These are phyloP conservation scores for Colletotrichum paranaense DNA, from an alignment of 2,329 filamentous ascomycete genomes.

Conservation along the genomic window DNA sequence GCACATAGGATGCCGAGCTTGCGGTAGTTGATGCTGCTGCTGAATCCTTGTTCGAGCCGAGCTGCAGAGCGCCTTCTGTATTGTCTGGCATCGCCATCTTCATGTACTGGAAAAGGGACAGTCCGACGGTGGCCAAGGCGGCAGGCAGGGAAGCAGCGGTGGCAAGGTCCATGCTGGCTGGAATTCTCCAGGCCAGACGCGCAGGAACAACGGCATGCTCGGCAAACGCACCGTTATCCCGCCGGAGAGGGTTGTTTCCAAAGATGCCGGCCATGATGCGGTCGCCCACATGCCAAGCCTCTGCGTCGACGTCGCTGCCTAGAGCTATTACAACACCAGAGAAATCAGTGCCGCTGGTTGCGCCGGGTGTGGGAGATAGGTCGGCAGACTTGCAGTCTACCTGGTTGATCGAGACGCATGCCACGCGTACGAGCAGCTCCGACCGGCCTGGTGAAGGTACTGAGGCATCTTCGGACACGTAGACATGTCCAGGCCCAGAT, in stretches of 20 bases:
- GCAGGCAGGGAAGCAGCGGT: background rate
- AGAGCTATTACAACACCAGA: constrained; percentile 29
- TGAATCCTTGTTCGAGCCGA: background rate
- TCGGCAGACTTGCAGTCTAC: constrained; percentile 38
- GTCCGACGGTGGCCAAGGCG: background rate
- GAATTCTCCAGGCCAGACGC: constrained; percentile 32
- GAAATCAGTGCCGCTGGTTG: constrained; percentile 38
- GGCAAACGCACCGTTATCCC: constrained; percentile 35
- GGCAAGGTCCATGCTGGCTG: background rate
- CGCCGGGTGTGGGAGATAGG: constrained; percentile 36
- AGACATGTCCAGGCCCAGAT: background rate
- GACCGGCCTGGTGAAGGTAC: background rate
- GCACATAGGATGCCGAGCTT: background rate
- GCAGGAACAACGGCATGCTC: constrained; percentile 32
- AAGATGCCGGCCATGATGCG: constrained; percentile 29
- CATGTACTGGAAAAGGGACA: background rate
- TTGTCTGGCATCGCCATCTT: background rate
- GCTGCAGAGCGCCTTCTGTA: background rate
- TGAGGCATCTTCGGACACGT: background rate
- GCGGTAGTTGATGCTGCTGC: background rate
- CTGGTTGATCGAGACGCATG: constrained; percentile 34
- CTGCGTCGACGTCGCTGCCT: background rate
- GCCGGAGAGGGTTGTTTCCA: constrained; percentile 25
- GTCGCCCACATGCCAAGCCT: background rate
- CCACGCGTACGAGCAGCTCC: background rate